phyloP scores from a whole-genome alignment of 441 rosid species.

The Erodium texanum region DNA sequence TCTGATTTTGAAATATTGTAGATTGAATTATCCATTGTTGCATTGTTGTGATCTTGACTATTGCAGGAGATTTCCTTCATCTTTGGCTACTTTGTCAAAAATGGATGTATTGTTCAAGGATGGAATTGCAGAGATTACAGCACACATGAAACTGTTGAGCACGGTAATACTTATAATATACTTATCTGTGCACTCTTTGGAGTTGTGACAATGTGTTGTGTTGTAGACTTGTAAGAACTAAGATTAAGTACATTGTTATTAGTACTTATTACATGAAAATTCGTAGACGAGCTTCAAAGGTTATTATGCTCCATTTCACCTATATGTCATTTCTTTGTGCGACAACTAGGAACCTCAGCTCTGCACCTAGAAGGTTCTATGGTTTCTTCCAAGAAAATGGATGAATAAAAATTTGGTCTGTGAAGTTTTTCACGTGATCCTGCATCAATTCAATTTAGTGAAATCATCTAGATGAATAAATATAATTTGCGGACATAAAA shows the following conservation, averaged over 20 bases:
- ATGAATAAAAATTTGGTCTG: background rate
- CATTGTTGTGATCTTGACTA: conserved; percentile 15
- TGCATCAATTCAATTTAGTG: background rate
- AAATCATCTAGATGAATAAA: background rate
- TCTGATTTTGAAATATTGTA: background rate
- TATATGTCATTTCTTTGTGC: background rate
- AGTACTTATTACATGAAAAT: too few relatives aligned
- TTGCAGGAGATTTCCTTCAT: conserved; percentile 67
- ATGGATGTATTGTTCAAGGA: conserved; percentile 68
- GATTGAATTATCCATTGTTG: too few relatives aligned
- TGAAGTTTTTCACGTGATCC: background rate
- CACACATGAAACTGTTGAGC: conserved; percentile 51
- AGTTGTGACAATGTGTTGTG: background rate
- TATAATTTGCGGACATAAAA: background rate
- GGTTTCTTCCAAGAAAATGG: background rate
- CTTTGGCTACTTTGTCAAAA: conserved; percentile 58
- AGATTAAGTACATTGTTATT: background rate
- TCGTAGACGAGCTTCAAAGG: background rate
- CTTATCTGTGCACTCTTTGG: background rate
- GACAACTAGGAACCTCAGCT: background rate
- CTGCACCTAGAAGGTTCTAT: background rate
- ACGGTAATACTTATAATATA: conserved; percentile 35
- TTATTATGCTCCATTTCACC: background rate
- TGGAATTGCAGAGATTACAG: conserved; percentile 44
- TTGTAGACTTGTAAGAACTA: background rate